Percentiles rank a stretch among this genome's conserved stretches.
These are phyloP conservation scores for Epichloe scottii DNA, from an alignment of 2,329 filamentous ascomycete genomes.

Conservation along the genomic window DNA sequence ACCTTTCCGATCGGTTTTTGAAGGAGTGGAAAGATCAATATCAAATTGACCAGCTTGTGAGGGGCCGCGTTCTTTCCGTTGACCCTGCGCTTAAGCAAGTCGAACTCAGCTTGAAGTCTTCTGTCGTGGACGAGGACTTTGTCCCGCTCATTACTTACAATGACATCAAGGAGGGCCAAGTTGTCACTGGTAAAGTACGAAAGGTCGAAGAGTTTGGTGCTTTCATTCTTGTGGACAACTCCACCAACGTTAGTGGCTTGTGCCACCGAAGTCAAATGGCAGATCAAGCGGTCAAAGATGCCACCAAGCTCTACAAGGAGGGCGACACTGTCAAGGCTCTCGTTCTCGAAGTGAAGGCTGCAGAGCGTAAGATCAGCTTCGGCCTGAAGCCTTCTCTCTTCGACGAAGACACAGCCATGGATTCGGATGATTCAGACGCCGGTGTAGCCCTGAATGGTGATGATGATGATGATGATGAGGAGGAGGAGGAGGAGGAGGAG, in stretches of 20 bases:
- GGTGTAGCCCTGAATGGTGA: conserved; percentile 33
- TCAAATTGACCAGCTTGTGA: conserved; percentile 80
- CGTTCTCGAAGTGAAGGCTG: conserved; percentile 62
- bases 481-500: conserved; percentile 34
- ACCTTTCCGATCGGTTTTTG: conserved; percentile 80
- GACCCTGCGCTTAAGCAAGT: conserved; percentile 58
- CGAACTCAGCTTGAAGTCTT: conserved; percentile 79
- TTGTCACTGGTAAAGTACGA: conserved; percentile 79
- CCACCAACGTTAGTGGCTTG: conserved; percentile 78
- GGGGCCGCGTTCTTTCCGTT: conserved; percentile 66
- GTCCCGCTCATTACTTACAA: conserved; percentile 57
- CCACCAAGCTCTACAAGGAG: conserved; percentile 78
- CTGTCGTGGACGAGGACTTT: conserved; percentile 69
- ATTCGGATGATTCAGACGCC: conserved; percentile 32
- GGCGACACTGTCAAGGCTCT: conserved; percentile 91
- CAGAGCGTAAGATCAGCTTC: conserved; percentile 72
- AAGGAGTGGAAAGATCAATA: conserved; percentile 94
- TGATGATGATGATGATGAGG: conserved; percentile 36
- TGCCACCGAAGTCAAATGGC: conserved; percentile 91
- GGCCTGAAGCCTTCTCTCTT: conserved; percentile 91
- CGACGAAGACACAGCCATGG: conserved; percentile 43
- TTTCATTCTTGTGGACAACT: conserved; percentile 82
- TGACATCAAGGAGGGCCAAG: conserved; percentile 68
- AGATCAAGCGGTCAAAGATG: conserved; percentile 67
- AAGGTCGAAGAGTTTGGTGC: conserved; percentile 94